Evolutionary conservation across 2,329 filamentous ascomycete species (phyloP), one percentile per base, ranked within the genome.

Genomic region (Exophiala bonariae): DNA sequence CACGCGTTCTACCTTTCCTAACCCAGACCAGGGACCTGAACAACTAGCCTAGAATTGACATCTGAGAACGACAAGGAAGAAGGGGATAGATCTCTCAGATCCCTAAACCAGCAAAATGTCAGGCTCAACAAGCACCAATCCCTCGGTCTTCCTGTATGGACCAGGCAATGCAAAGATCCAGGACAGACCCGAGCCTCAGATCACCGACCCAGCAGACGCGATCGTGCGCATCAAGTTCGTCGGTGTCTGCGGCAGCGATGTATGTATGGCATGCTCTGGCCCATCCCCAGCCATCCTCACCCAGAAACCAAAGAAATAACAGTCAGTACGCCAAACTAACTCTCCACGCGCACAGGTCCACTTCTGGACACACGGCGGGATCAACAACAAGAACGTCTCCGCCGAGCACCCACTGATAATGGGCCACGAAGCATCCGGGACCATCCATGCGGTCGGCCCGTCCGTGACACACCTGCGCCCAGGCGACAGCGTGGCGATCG

Each of bases 241-340:
- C 0, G 72, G 71, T 3, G 68, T 74, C n/a, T 73, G 70, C 50
- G 71, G 69, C 17, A 69, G 66, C 44, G 67, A 70, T 56, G 52
- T 49, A 32, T 26, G 65, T 65, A 52, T n/a, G n/a, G n/a, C n/a
- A n/a, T n/a, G n/a, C 23, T 26, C 6, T 26, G 23, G 11, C 6
- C 6, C 6, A 26, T 26, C 23, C 11, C 6, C 23, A 6, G 23
- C 11, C 23, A 26, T 11, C 23, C 11, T 18, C 32, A n/a, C 13
- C 32, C 17, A 14, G 5, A 34, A n/a, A 34, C 32, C 6, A 34
- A 14, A 34, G 11, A 11, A 26, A 26, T 6, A 6, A 26, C 6
- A 26, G 6, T 6, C 6, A 26, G 6, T 11, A 26, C 6, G 11
- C 9, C 43, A 23, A 19, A 33, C 17, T 31, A 41, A 11, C 7